Conservation (phyloP, 148 eudicot species). For the Rhododendron simsii region DNA sequence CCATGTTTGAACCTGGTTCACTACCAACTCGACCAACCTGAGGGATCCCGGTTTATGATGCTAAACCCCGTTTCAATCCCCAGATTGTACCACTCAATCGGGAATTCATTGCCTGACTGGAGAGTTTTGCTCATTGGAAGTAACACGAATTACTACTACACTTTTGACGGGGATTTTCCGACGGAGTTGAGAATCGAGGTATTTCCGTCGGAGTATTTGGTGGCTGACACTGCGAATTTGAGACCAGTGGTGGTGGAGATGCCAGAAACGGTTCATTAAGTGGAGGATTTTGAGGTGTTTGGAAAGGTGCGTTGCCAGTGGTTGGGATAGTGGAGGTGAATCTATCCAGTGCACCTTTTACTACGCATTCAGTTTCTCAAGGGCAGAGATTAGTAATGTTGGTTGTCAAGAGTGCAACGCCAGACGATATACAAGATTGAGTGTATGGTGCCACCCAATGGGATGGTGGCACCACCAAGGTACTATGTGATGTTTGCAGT, state of each 20-base stretch:
- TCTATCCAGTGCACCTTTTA: slow-evolving; percentile 70
- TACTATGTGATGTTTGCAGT: too few relatives aligned
- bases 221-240: slow-evolving; percentile 46
- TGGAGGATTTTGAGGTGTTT: slow-evolving; percentile 34
- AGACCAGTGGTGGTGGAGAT: slow-evolving; percentile 32
- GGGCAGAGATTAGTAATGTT: slow-evolving; percentile 84
- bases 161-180: slow-evolving; percentile 44
- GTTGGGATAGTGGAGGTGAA: slow-evolving; percentile 74
- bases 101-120: slow-evolving; percentile 81
- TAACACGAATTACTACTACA: slow-evolving; percentile 77
- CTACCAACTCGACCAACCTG: slow-evolving; percentile 63
- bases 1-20: slow-evolving; percentile 68
- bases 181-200: slow-evolving; percentile 69
- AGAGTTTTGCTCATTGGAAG: slow-evolving; percentile 73
- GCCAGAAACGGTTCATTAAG: slow-evolving; percentile 42
- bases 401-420: background rate
- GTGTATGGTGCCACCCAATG: too few relatives aligned
- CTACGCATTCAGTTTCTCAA: slow-evolving; percentile 87
- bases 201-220: slow-evolving; percentile 73
- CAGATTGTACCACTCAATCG: slow-evolving; percentile 88
- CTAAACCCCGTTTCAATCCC: slow-evolving; percentile 63
- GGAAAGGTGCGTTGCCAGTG: slow-evolving; percentile 43
- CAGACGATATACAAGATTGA: too few relatives aligned
- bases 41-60: slow-evolving; percentile 74
- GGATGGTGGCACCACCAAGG: too few relatives aligned